Percentiles rank a stretch among this genome's conserved stretches.
phyloP scores from a whole-genome alignment of 768 basidiomycete species.

The Hirschioporus abietinus region DNA sequence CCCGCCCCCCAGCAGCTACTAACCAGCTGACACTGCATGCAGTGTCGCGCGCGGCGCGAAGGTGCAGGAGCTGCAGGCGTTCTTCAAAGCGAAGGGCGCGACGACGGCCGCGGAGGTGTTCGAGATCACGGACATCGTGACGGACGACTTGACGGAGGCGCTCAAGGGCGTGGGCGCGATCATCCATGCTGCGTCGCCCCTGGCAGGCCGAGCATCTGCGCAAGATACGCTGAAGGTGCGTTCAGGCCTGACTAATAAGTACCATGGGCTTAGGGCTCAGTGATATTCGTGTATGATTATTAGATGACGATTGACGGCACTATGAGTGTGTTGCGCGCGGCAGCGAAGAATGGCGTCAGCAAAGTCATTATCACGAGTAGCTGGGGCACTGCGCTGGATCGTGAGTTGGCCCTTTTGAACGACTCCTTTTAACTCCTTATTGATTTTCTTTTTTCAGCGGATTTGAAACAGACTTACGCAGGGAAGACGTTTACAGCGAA shows the following conservation, averaged over 20 bases:
- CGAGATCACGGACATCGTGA: neutral
- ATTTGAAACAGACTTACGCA: neutral
- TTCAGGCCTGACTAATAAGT: neutral
- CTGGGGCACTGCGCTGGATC: conserved; percentile 8
- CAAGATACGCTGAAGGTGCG: neutral
- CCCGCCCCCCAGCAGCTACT: neutral
- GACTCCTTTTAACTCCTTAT: neutral
- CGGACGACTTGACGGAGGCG: neutral
- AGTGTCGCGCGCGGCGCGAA: neutral
- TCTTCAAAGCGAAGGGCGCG: neutral
- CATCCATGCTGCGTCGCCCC: neutral
- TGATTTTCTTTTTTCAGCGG: neutral
- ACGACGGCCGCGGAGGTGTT: neutral
- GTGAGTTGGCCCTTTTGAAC: neutral
- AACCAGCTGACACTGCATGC: neutral
- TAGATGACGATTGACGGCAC: neutral
- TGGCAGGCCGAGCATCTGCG: neutral
- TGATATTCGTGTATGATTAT: neutral
- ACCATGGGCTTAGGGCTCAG: too few relatives aligned
- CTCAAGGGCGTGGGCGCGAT: conserved; percentile 4
- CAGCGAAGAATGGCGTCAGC: neutral
- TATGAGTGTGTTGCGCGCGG: neutral
- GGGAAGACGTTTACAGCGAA: neutral
- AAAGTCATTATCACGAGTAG: conserved; percentile 13
- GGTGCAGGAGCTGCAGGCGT: neutral